These are phyloP conservation scores for Salix purpurea DNA, from an alignment of 345 rosid genomes.

Conservation along the genomic window DNA sequence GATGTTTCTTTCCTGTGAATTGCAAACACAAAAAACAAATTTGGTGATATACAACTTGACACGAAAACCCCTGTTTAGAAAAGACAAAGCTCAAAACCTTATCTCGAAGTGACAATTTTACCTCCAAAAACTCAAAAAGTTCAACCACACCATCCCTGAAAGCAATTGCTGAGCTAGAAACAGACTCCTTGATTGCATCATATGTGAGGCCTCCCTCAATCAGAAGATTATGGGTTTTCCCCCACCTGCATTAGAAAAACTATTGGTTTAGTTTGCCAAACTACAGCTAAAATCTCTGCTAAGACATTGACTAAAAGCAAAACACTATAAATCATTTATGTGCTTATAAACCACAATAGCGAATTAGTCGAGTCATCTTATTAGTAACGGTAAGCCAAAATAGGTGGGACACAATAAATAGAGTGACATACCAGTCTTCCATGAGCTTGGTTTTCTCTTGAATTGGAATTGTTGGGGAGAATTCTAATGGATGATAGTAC, in stretches of 20 bases:
- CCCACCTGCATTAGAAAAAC: conserved; percentile 59
- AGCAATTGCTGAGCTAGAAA: conserved; percentile 52
- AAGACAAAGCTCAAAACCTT: background rate
- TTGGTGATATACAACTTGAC: background rate
- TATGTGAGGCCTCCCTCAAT: conserved; percentile 83
- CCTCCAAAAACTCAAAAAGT: conserved; percentile 77
- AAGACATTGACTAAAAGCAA: background rate
- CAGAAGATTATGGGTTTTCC: conserved; percentile 73
- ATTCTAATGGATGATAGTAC: conserved; percentile 74
- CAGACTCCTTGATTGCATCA: conserved; percentile 70
- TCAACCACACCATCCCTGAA: conserved; percentile 80
- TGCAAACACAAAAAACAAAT: conserved; percentile 6
- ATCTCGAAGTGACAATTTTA: conserved; percentile 20
- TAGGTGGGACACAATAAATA: background rate
- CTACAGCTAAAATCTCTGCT: background rate
- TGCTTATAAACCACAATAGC: background rate
- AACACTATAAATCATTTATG: background rate
- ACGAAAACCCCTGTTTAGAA: background rate
- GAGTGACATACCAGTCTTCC: conserved; percentile 70
- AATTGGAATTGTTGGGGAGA: conserved; percentile 56
- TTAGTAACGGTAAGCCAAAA: too few relatives aligned
- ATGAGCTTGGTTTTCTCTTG: conserved; percentile 85
- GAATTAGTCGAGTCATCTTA: background rate
- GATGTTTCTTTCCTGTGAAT: conserved; percentile 59
- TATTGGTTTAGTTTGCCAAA: background rate